phyloP scores from a whole-genome alignment of 2,329 filamentous ascomycete species.

The Arthrinium phaeospermum region DNA sequence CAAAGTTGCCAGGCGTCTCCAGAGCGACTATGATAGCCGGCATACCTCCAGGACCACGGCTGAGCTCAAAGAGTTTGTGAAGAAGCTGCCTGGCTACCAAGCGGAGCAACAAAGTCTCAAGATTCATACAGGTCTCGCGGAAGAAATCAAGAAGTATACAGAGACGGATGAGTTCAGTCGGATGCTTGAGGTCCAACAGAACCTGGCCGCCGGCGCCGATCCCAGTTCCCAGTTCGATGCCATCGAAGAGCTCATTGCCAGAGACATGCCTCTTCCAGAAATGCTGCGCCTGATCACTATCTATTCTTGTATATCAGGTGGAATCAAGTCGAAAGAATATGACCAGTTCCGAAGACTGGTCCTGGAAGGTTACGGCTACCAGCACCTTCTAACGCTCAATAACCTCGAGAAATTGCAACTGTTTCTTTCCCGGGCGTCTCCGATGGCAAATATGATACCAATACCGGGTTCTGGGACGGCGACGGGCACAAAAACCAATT shows the following conservation, averaged over 20 bases:
- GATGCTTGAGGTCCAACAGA: slow-evolving; percentile 92
- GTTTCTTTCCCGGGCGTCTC: slow-evolving; percentile 77
- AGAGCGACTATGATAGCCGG: slow-evolving; percentile 84
- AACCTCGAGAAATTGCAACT: slow-evolving; percentile 89
- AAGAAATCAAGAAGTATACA: slow-evolving; percentile 94
- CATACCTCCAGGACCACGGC: slow-evolving; percentile 86
- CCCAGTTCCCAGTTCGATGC: slow-evolving; percentile 86
- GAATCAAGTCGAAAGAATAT: slow-evolving; percentile 85
- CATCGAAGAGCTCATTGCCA: slow-evolving; percentile 93
- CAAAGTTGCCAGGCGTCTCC: slow-evolving; percentile 85
- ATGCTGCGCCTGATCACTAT: slow-evolving; percentile 87
- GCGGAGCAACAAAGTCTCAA: slow-evolving; percentile 93
- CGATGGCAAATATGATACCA: slow-evolving; percentile 81
- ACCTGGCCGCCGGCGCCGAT: slow-evolving; percentile 88
- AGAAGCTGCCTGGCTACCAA: slow-evolving; percentile 88
- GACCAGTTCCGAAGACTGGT: slow-evolving; percentile 89
- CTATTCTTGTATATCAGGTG: slow-evolving; percentile 88
- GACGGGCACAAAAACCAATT: slow-evolving; percentile 81
- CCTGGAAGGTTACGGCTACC: slow-evolving; percentile 91
- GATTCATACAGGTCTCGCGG: slow-evolving; percentile 87
- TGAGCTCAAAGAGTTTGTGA: slow-evolving; percentile 94
- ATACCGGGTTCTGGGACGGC: slow-evolving; percentile 65
- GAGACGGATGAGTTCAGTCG: slow-evolving; percentile 88
- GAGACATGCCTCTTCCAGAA: slow-evolving; percentile 79
- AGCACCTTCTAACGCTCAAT: slow-evolving; percentile 89